These are phyloP conservation scores for Mayamaea pseudoterrestris DNA, from an alignment of 108 stramenopile species.

Conservation along the genomic window DNA sequence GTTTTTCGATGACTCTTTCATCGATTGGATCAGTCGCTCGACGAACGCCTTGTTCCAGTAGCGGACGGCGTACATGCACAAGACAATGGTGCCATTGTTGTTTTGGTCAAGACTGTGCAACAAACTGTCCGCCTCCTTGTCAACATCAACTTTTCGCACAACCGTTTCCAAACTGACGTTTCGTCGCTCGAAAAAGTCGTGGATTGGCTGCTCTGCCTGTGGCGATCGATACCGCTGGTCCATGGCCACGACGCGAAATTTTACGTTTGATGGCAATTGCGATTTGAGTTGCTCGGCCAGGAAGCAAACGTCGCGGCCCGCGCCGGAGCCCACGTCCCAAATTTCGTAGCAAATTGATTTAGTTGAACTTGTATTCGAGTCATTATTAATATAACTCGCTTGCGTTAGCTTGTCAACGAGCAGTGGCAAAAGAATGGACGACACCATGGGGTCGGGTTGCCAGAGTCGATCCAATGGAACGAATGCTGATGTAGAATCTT, in stretches of 20 bases:
- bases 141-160: constrained; percentile 29
- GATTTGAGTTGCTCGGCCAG: constrained; percentile 58
- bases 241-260: constrained; percentile 38
- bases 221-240: constrained; percentile 58
- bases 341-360: too few relatives aligned
- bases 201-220: constrained; percentile 34
- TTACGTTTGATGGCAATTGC: not conserved
- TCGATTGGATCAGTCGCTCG: not conserved
- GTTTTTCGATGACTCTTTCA: not conserved
- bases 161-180: constrained; percentile 30
- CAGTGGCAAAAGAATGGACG: constrained; percentile 30
- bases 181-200: constrained; percentile 47
- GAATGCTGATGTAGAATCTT: too few relatives aligned
- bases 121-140: constrained; percentile 16
- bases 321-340: constrained; percentile 70
- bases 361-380: not conserved
- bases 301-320: constrained; percentile 69
- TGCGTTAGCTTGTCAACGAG: constrained; percentile 11
- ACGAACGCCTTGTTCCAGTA: constrained; percentile 44
- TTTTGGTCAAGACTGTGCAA: constrained; percentile 1
- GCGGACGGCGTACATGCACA: constrained; percentile 47
- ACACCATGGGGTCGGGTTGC: constrained; percentile 69
- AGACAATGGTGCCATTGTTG: constrained; percentile 3
- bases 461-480: constrained; percentile 44
- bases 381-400: not conserved